Base-by-base conservation (phyloP, 805 yeast genomes). In the Yarrowia osloensis region DNA sequence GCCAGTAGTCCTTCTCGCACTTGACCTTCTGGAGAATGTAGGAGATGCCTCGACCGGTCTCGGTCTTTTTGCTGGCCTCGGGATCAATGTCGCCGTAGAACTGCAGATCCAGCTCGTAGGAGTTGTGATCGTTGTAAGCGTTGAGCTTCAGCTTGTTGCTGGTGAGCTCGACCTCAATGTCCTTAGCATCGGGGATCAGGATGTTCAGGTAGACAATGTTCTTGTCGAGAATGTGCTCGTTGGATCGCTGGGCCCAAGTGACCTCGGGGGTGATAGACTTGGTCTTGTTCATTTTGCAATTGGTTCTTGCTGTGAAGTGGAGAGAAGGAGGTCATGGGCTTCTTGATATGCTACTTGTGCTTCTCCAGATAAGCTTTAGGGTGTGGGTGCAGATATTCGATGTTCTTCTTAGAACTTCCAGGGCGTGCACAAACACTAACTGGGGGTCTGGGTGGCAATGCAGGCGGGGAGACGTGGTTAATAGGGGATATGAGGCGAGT, bases 181-280 rank as follows among this genome's bases (percentile, higher is more conserved):
- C 79, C 59, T 79, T 82, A 29, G 93, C 85, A 76, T 93, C 97
- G 26, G 87, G 82, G 31, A 90, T 86, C 69, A 84, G 82, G 66
- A 94, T 84, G 0, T 97, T 92, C 67, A 94, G 77, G 76, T 83
- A 89, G 22, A 95, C 72, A 40, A 91, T 74, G 77, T 94, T 94
- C 78, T 90, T 93, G 33, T 84, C 81, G 12, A 85, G 84, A 42
- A 88, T 96, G 4, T 82, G 77, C n/a, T 82, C 88, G 74, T 82
- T 86, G 67, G 97, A 91, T 79, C 99, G 90, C 82, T 94, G 99
- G 13, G 99, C 98, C 99, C 99, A 94, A 76, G 87, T 81, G 47
- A 72, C 72, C 68, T 61, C 66, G 44, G 66, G 66, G n/a, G 66
- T 33, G 35, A 61, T 61, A 7, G 66, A 31, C 47, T 61, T 61